Conservation (phyloP, 202 grass and related monocot species). For the Dendrocalamus latiflorus region DNA sequence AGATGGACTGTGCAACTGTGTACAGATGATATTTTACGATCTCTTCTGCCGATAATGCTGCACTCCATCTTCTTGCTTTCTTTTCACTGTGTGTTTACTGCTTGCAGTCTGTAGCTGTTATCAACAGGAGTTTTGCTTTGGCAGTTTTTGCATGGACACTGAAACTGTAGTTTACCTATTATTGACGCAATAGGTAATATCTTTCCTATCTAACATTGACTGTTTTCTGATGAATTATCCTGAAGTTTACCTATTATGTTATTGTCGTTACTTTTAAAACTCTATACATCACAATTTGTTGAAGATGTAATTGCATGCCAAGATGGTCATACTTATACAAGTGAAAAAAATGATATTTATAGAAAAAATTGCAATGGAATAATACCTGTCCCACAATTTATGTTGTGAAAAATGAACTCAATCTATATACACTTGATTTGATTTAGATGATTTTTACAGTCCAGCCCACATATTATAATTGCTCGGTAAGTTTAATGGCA, state of each 20-base stretch:
- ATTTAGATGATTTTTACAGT: neutral
- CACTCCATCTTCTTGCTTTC: neutral
- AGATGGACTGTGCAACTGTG: neutral
- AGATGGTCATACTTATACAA: neutral
- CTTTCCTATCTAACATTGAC: too few relatives aligned
- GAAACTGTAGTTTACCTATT: neutral
- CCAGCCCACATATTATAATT: too few relatives aligned
- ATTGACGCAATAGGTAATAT: too few relatives aligned
- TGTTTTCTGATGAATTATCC: neutral
- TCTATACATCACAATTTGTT: neutral
- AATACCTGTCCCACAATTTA: neutral
- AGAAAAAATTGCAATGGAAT: neutral
- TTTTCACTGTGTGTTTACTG: neutral
- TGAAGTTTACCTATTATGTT: neutral
- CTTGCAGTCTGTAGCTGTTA: neutral
- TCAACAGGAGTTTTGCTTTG: too few relatives aligned
- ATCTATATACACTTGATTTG: neutral
- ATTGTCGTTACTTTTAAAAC: neutral
- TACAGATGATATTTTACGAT: neutral
- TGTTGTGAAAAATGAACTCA: neutral
- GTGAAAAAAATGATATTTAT: neutral
- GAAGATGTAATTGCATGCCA: neutral
- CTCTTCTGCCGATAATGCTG: neutral
- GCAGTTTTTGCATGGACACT: neutral
- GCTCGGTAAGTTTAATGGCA: too few relatives aligned